Conservation (phyloP, 2,329 filamentous ascomycete species). For the Amesomyces nigricolor region DNA sequence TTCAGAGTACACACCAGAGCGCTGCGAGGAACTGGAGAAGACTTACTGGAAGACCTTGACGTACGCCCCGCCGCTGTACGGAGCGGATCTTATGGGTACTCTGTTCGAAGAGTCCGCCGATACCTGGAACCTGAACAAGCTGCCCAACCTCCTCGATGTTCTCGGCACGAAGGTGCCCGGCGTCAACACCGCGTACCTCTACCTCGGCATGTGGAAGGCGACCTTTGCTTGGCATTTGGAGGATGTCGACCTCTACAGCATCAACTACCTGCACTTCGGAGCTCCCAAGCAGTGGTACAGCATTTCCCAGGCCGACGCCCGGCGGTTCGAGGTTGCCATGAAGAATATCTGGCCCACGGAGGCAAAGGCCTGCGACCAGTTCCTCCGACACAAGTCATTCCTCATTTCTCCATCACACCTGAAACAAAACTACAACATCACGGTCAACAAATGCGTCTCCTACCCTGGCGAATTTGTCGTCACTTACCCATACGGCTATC, state of each 20-base stretch:
- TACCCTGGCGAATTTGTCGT: constrained; percentile 98
- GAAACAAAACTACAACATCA: constrained; percentile 84
- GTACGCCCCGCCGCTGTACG: constrained; percentile 90
- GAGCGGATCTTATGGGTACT: constrained; percentile 92
- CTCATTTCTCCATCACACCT: constrained; percentile 88
- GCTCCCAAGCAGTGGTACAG: constrained; percentile 99
- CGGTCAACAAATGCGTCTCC: constrained; percentile 91
- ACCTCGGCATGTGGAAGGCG: constrained; percentile 99
- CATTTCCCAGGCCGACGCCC: constrained; percentile 91
- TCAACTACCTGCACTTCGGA: constrained; percentile 98
- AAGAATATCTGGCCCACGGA: constrained; percentile 91
- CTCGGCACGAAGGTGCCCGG: constrained; percentile 93
- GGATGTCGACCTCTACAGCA: constrained; percentile 97
- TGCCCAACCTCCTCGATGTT: constrained; percentile 89
- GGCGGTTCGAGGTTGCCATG: constrained; percentile 92
- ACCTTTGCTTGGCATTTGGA: constrained; percentile 99
- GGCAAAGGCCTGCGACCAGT: constrained; percentile 92
- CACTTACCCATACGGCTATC: constrained; percentile 96
- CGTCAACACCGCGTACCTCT: constrained; percentile 96
- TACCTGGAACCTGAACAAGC: constrained; percentile 88
- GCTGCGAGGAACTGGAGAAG: constrained; percentile 90
- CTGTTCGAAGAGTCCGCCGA: constrained; percentile 83
- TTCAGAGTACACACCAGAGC: constrained; percentile 82
- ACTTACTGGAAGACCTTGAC: constrained; percentile 97
- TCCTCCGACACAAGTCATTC: constrained; percentile 95